Conservation (phyloP, 805 yeast species). For the Debaryomyces hansenii region DNA sequence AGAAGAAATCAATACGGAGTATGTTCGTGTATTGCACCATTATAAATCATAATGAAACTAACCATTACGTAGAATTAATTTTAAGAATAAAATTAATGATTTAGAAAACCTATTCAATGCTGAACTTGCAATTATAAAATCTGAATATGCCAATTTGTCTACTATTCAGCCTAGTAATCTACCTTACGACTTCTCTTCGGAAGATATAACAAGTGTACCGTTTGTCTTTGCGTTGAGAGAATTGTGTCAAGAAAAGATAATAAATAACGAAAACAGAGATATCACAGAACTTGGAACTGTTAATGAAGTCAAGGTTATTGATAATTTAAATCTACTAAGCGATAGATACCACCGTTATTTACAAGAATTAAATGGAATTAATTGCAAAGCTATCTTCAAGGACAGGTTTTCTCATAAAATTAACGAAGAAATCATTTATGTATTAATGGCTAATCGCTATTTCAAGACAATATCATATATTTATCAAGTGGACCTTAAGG, state of each 20-base stretch:
- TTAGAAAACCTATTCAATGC: slow-evolving; percentile 12
- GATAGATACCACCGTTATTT: neutral
- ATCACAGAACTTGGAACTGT: neutral
- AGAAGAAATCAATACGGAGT: slow-evolving; percentile 7
- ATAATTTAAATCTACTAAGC: slow-evolving; percentile 4
- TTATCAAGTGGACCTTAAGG: neutral
- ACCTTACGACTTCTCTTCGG: neutral
- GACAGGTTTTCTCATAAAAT: slow-evolving; percentile 17
- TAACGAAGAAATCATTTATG: slow-evolving; percentile 19
- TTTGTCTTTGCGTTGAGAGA: neutral
- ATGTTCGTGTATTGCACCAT: neutral
- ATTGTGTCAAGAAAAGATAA: neutral
- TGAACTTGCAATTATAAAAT: slow-evolving; percentile 10
- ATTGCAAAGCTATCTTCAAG: slow-evolving; percentile 13
- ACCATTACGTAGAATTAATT: slow-evolving; percentile 5
- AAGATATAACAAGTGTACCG: neutral
- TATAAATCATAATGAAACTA: neutral
- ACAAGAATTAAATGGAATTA: slow-evolving; percentile 6
- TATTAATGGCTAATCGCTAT: slow-evolving; percentile 17
- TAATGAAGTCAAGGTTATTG: neutral
- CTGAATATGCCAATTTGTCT: slow-evolving; percentile 9
- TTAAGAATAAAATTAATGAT: slow-evolving; percentile 9
- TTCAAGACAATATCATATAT: slow-evolving; percentile 13
- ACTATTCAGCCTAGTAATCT: slow-evolving; percentile 11
- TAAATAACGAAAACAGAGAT: neutral